Base-by-base conservation (phyloP, 2,329 filamentous ascomycete genomes). In the Xylaria sp. region DNA sequence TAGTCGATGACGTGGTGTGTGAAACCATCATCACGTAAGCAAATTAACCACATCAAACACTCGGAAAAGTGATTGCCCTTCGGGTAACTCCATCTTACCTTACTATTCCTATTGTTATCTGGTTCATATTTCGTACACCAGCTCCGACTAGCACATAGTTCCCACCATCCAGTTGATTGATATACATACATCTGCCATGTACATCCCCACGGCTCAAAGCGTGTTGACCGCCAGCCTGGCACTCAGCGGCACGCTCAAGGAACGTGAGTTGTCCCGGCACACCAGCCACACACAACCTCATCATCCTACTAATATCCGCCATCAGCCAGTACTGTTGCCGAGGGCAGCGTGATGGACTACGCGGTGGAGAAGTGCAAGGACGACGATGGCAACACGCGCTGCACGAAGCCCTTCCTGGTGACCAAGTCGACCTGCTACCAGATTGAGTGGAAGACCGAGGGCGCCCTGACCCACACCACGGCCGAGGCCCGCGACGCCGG, bases 351-450 rank as follows among this genome's bases (percentile, higher is more conserved):
- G 13, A 61, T 77, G 44, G 75, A 77, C 65, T 77, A 66, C 63
- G 74, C 73, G 0, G 65, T 76, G 0, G 71, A 76, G 50, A 71
- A 72, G 39, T 78, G 75, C 60, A 43, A 72, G 48, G 76, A 78
- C 50, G 37, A 26, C 20, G 70, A 74, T 16, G 71, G 72, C 29
- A 72, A 76, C 58, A 62, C 63, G 26, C 70, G 72, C 18, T 76
- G 73, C 66, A 66, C 70, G 24, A 68, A 72, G 42, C 74, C 75
- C 4, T 78, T 78, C 64, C 59, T 70, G 17, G 74, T 75, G 18
- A 54, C 63, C 18, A 68, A 70, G 44, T 66, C 65, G 34, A 68
- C 66, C 7, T 78, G 75, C 69, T 76, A 77, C 64, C 62, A 65
- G n/a, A 54, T 77, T 17, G 64, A 71, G 40, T 76, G 74, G 74